Conservation (phyloP, 2,329 filamentous ascomycete species). For the Chrysoporthe austroafricana region DNA sequence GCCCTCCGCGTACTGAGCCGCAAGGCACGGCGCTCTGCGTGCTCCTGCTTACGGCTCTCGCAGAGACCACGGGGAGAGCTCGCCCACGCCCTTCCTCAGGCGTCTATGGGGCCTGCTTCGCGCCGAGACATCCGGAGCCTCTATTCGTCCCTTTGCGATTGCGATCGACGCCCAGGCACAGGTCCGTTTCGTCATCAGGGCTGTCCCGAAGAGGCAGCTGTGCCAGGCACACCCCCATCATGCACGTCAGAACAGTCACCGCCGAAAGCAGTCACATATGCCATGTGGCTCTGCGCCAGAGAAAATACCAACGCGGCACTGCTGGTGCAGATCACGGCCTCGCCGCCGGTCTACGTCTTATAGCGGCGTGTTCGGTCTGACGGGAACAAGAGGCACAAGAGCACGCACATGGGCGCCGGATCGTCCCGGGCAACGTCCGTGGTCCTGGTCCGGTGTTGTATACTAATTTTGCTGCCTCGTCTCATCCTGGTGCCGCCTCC, state of each 20-base stretch:
- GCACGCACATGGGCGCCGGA: neutral
- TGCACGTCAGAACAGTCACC: conserved; percentile 23
- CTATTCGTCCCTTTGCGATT: neutral
- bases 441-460: neutral
- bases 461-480: neutral
- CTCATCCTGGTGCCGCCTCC: neutral
- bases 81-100: neutral
- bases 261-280: conserved; percentile 16
- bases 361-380: neutral
- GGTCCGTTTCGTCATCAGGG: conserved; percentile 19
- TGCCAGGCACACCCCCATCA: conserved; percentile 6
- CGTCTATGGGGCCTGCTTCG: conserved; percentile 3
- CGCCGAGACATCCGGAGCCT: conserved; percentile 21
- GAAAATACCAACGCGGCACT: neutral
- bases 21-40: neutral
- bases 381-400: neutral
- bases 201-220: conserved; percentile 15
- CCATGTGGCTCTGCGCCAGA: neutral
- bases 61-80: no score
- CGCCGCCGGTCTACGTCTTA: conserved; percentile 12
- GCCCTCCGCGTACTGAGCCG: neutral
- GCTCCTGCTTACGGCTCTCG: conserved; percentile 1
- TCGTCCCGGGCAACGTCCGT: neutral
- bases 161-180: neutral
- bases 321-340: conserved; percentile 17